Base-by-base conservation (phyloP, 176 grass and related monocot species). In the Oryza officinalis region DNA sequence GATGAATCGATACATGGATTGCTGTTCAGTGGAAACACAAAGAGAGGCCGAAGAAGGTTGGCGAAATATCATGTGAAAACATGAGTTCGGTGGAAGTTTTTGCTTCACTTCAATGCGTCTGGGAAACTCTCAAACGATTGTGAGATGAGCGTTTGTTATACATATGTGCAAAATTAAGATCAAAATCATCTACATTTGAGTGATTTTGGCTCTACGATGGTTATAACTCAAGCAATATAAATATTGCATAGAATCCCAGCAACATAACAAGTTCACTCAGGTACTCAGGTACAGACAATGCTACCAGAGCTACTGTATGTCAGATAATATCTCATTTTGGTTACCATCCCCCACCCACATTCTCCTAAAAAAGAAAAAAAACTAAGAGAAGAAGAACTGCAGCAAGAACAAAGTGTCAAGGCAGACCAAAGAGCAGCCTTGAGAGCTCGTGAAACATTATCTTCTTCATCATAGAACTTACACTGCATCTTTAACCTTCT, bases 401-500 rank as follows among this genome's bases (percentile, higher is more conserved):
- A 69, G n/a, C 70, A 74, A 63, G 57, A 75, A 75, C 26, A 64
- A n/a, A 31, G 44, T 25, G n/a, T 0, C 52, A 40, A 15, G 20
- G 10, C 25, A 54, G 12, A 54, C 8, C 14, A 79, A 23, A 43
- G 15, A 66, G 13, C 60, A 63, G 28, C 80, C 23, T 28, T 17
- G 20, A 31, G 25, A 23, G 63, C 54, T 76, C 17, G 35, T 35
- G 71, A 25, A 77, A 40, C 69, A 75, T 18, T 27, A 71, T 65
- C 37, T 8, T 38, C 7, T 38, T 38, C 37, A 38, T 8, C 37
- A 38, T 38, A 38, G 13, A 82, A 81, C 78, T 63, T 86, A 63
- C 5, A 17, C 76, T 33, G 78, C 80, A 28, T 85, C 86, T 74
- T 57, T 77, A 86, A 63, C 77, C 35, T 89, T 79, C 66, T 67